phyloP scores from a whole-genome alignment of 164 flowering plant species.

The Aristolochia contorta region DNA sequence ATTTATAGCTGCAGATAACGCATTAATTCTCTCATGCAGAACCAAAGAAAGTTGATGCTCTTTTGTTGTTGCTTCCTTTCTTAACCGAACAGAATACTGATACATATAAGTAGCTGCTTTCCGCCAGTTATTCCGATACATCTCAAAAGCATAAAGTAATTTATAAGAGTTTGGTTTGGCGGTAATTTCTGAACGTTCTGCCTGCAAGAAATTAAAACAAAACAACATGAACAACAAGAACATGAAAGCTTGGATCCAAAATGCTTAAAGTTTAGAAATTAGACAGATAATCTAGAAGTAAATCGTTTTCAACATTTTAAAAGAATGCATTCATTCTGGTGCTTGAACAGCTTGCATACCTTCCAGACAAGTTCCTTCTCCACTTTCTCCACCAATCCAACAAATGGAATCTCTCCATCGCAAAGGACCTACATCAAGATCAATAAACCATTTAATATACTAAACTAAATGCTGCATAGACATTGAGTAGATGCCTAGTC shows the following conservation, averaged over 20 bases:
- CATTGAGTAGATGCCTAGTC: too few relatives aligned
- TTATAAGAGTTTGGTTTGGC: constrained; percentile 66
- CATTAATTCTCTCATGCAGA: constrained; percentile 72
- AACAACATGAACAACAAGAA: too few relatives aligned
- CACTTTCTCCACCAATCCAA: constrained; percentile 74
- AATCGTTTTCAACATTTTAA: too few relatives aligned
- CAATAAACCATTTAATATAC: too few relatives aligned
- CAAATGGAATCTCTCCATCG: constrained; percentile 76
- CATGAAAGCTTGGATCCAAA: neutral
- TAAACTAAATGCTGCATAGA: too few relatives aligned
- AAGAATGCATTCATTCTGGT: constrained; percentile 1
- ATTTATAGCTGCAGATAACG: constrained; percentile 79
- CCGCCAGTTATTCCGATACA: constrained; percentile 82
- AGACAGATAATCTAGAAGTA: too few relatives aligned
- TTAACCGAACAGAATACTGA: constrained; percentile 55
- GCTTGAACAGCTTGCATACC: constrained; percentile 28
- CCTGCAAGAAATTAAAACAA: constrained; percentile 31
- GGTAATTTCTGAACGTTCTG: constrained; percentile 69
- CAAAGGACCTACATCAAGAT: constrained; percentile 53
- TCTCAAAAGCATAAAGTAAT: constrained; percentile 84
- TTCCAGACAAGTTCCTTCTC: constrained; percentile 87
- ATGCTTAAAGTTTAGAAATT: too few relatives aligned
- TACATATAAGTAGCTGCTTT: constrained; percentile 80
- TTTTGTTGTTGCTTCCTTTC: constrained; percentile 37
- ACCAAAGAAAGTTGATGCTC: constrained; percentile 32